Evolutionary conservation across 345 rosid genomes (phyloP).

Genomic region (Linum trigynum): DNA sequence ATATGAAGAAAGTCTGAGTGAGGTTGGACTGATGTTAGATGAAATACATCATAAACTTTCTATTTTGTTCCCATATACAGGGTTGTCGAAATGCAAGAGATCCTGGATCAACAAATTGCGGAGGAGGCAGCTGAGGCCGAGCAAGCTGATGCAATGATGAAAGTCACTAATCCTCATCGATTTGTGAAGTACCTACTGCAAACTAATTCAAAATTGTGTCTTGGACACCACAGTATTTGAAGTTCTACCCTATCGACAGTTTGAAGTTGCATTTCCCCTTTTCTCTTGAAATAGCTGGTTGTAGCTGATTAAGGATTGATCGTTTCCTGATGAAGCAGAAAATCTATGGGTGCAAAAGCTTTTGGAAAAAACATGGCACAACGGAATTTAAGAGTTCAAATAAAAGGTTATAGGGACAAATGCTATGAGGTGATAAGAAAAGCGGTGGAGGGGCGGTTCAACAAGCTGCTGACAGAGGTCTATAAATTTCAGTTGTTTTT

Average conservation of each 20-base stretch:
- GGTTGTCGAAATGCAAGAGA: slow-evolving; percentile 99
- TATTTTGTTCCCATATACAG: slow-evolving; percentile 27
- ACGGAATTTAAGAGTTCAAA: slow-evolving; percentile 70
- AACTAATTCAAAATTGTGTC: neutral
- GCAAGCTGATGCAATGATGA: slow-evolving; percentile 84
- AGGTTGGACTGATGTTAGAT: neutral
- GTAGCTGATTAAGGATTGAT: slow-evolving; percentile 13
- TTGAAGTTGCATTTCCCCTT: neutral
- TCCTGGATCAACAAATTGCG: slow-evolving; percentile 89
- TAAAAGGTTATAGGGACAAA: slow-evolving; percentile 91
- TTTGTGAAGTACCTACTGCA: slow-evolving; percentile 55
- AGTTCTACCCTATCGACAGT: neutral
- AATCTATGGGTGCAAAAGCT: slow-evolving; percentile 34
- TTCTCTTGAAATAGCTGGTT: neutral
- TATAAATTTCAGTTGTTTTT: slow-evolving; percentile 1
- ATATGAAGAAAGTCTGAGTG: too few relatives aligned
- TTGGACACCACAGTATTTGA: too few relatives aligned
- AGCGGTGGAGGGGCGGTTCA: slow-evolving; percentile 79
- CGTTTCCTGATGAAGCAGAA: slow-evolving; percentile 41
- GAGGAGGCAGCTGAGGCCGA: slow-evolving; percentile 99
- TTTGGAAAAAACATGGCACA: slow-evolving; percentile 54
- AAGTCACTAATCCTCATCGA: slow-evolving; percentile 83
- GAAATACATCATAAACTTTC: slow-evolving; percentile 2
- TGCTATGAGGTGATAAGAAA: slow-evolving; percentile 89
- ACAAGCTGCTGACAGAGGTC: slow-evolving; percentile 73